Conservation (phyloP, 345 rosid genomes). For the Murraya paniculata region DNA sequence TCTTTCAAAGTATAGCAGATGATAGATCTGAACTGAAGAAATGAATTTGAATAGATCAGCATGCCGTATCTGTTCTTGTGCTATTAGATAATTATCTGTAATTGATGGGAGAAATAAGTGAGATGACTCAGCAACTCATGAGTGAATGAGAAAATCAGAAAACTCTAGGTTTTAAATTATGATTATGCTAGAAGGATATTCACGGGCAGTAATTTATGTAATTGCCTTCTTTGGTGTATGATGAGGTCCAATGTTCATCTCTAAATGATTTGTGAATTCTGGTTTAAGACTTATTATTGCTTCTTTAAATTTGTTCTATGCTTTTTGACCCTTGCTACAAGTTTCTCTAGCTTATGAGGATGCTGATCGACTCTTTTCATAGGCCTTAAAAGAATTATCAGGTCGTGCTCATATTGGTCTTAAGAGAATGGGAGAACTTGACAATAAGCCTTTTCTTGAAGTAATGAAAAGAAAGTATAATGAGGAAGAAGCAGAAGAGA, state of each 20-base stretch:
- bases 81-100: background rate
- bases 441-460: slow-evolving; percentile 66
- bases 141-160: background rate
- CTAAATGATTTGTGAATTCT: background rate
- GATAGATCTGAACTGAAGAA: background rate
- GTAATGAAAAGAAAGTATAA: slow-evolving; percentile 70
- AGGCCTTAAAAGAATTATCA: slow-evolving; percentile 63
- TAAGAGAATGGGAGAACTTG: slow-evolving; percentile 97
- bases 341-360: slow-evolving; percentile 13
- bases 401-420: slow-evolving; percentile 54
- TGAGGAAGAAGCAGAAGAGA: slow-evolving; percentile 70
- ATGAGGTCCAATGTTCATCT: background rate
- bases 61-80: background rate
- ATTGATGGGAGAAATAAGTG: background rate
- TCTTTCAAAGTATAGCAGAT: background rate
- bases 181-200: background rate
- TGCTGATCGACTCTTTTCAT: slow-evolving; percentile 19
- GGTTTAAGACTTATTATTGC: background rate
- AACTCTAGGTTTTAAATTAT: background rate
- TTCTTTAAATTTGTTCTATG: slow-evolving; percentile 3
- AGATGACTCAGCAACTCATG: background rate
- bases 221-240: background rate
- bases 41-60: background rate
- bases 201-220: background rate
- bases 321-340: background rate